Evolutionary conservation across 73 alveolate genomes (phyloP).

Genomic region (Effrenium voratum): DNA sequence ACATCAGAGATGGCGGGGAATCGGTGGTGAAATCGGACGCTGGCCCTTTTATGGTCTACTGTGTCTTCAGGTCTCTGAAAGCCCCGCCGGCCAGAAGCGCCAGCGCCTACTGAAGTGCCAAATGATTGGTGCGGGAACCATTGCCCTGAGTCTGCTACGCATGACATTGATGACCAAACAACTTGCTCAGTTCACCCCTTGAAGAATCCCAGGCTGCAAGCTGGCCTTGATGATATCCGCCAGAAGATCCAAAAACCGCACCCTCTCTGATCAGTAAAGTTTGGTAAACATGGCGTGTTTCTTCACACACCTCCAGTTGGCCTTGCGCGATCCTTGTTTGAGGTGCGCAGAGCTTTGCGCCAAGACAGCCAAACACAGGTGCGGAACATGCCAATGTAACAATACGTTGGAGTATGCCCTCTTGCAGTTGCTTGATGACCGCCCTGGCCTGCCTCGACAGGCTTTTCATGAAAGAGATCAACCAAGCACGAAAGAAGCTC

Average conservation of each 20-base stretch:
- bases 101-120: background rate
- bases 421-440: too few species aligned
- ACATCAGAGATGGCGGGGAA: conserved; percentile 45
- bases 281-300: background rate
- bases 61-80: conserved; percentile 35
- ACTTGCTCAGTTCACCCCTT: background rate
- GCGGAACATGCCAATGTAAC: background rate
- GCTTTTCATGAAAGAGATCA: conserved; percentile 19
- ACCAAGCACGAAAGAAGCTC: background rate
- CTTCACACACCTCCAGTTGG: background rate
- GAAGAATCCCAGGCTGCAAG: background rate
- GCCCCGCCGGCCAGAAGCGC: background rate
- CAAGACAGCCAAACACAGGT: background rate
- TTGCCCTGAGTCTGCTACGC: too few species aligned
- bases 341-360: background rate
- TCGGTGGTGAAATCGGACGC: background rate
- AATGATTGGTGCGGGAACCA: background rate
- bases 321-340: background rate
- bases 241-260: background rate
- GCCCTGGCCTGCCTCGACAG: background rate
- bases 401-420: background rate
- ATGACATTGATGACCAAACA: too few species aligned
- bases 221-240: background rate
- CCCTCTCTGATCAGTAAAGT: background rate
- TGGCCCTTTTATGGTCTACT: conserved; percentile 25